phyloP scores from a whole-genome alignment of 805 yeast genomes.

The Lipomyces spencermartinsiae region DNA sequence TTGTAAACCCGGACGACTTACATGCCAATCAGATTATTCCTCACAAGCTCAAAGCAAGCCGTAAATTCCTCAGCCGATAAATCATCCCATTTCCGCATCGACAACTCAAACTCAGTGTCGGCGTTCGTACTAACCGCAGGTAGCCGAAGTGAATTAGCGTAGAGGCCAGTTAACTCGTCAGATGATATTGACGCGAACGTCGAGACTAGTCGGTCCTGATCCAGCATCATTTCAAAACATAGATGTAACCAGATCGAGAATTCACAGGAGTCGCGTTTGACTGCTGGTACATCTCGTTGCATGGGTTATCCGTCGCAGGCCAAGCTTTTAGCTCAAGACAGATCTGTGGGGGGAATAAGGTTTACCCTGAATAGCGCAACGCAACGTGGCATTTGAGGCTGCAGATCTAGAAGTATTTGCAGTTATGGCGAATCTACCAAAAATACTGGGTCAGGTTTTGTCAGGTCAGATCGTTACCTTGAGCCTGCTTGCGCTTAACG shows the following conservation, averaged over 20 bases:
- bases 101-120: background rate
- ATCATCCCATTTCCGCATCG: constrained; percentile 15
- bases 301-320: too few relatives aligned
- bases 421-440: background rate
- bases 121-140: background rate
- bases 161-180: background rate
- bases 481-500: too few relatives aligned
- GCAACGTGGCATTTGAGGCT: too few relatives aligned
- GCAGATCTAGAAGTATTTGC: too few relatives aligned
- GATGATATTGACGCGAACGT: background rate
- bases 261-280: background rate
- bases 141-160: background rate
- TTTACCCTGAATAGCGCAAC: too few relatives aligned
- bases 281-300: too few relatives aligned
- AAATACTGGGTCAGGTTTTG: background rate
- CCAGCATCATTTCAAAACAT: background rate
- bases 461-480: too few relatives aligned
- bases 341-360: too few relatives aligned
- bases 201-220: background rate
- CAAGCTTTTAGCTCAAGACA: too few relatives aligned
- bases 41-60: constrained; percentile 34
- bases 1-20: constrained; percentile 11
- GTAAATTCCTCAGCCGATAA: constrained; percentile 20
- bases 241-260: background rate
- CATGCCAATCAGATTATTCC: constrained; percentile 32